Evolutionary conservation across 495 filamentous ascomycete species (phyloP).

Genomic region (Usnea hakonensis): DNA sequence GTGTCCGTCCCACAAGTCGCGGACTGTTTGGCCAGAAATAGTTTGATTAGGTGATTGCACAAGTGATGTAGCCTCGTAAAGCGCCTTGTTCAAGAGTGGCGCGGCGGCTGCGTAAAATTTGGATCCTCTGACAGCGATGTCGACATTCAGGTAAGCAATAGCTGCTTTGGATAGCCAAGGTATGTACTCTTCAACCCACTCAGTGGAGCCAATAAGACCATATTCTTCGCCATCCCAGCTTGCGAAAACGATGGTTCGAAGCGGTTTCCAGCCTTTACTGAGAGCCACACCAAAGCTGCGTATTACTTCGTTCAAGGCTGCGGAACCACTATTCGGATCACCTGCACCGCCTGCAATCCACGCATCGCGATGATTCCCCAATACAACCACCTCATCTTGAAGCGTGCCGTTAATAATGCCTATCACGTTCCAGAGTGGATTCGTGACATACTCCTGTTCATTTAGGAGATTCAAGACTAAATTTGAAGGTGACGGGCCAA

Average conservation of each 20-base stretch:
- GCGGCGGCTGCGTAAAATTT: conserved; percentile 44
- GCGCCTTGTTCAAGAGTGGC: conserved; percentile 69
- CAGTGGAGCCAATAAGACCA: conserved; percentile 60
- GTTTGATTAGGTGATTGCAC: conserved; percentile 75
- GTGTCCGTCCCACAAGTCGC: conserved; percentile 51
- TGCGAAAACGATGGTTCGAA: conserved; percentile 70
- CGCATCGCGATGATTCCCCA: conserved; percentile 95
- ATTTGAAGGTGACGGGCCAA: conserved; percentile 74
- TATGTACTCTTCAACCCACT: conserved; percentile 76
- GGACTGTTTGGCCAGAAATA: conserved; percentile 54
- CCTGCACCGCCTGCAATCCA: conserved; percentile 86
- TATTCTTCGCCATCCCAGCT: conserved; percentile 76
- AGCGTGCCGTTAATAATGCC: conserved; percentile 90
- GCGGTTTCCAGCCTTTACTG: conserved; percentile 73
- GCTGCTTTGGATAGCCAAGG: conserved; percentile 72
- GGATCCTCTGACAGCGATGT: conserved; percentile 51
- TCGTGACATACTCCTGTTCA: conserved; percentile 80
- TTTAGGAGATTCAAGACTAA: conserved; percentile 77
- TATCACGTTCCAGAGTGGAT: conserved; percentile 91
- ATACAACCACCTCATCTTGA: conserved; percentile 73
- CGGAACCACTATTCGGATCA: conserved; percentile 82
- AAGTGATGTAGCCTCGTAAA: conserved; percentile 59
- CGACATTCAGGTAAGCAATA: conserved; percentile 67
- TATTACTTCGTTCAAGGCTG: conserved; percentile 79
- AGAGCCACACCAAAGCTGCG: conserved; percentile 72